Percentiles rank a stretch among this genome's conserved stretches.
phyloP scores from a whole-genome alignment of 176 grass and related monocot species.

The Oryza glumipatula region DNA sequence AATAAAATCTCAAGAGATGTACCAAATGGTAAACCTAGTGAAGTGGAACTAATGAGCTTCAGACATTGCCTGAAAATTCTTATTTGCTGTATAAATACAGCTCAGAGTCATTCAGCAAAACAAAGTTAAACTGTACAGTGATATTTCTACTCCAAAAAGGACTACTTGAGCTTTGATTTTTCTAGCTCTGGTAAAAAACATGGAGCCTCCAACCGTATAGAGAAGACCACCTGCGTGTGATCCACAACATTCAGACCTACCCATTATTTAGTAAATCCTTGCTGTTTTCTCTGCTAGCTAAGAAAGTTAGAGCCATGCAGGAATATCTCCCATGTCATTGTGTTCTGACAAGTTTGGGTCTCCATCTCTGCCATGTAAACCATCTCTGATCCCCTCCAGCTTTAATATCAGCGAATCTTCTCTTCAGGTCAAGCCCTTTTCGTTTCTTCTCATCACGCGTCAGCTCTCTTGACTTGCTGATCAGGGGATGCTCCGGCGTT shows the following conservation, averaged over 20 bases:
- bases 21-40: background rate
- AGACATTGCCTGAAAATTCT: constrained; percentile 23
- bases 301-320: constrained; percentile 34
- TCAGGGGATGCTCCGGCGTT: constrained; percentile 52
- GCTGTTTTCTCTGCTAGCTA: constrained; percentile 24
- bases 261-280: constrained; percentile 31
- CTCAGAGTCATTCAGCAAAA: constrained; percentile 26
- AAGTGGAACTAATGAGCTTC: constrained; percentile 38
- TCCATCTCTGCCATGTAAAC: constrained; percentile 70
- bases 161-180: constrained; percentile 32
- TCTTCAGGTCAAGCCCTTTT: constrained; percentile 61
- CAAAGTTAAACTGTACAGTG: constrained; percentile 39
- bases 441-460: constrained; percentile 48
- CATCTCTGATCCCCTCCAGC: constrained; percentile 59
- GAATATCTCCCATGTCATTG: constrained; percentile 51
- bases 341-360: constrained; percentile 80
- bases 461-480: constrained; percentile 48
- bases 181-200: constrained; percentile 29
- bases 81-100: constrained; percentile 32
- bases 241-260: constrained; percentile 15
- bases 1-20: constrained; percentile 10
- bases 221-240: constrained; percentile 1
- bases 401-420: constrained; percentile 59
- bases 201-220: constrained; percentile 2
- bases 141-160: constrained; percentile 17